Evolutionary conservation across 2,329 filamentous ascomycete species (phyloP).

Genomic region (Nemania diffusa): DNA sequence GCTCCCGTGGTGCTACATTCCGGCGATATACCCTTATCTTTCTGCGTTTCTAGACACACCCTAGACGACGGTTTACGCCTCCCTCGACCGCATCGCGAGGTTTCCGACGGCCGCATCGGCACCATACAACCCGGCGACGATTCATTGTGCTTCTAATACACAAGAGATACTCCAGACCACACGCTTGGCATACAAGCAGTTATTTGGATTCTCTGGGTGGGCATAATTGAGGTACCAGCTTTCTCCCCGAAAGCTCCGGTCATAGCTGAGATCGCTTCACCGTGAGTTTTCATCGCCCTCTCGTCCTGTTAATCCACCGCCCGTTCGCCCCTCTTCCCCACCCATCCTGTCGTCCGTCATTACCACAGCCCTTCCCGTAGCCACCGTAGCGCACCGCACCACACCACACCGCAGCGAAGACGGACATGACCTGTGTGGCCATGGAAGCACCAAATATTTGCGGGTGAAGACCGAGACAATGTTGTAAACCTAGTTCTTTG

Average conservation of each 20-base stretch:
- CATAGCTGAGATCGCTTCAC: conserved; percentile 40
- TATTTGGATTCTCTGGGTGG: conserved; percentile 41
- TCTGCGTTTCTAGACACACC: conserved; percentile 27
- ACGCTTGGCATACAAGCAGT: conserved; percentile 38
- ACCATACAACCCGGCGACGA: conserved; percentile 47
- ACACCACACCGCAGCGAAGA: too few species aligned
- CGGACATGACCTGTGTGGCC: conserved; percentile 11
- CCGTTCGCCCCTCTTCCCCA: conserved; percentile 47
- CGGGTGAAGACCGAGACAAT: conserved; percentile 13
- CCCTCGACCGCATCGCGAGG: conserved; percentile 34
- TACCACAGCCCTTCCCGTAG: conserved; percentile 11
- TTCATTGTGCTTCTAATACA: conserved; percentile 42
- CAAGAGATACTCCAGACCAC: conserved; percentile 37
- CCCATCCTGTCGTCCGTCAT: conserved; percentile 36
- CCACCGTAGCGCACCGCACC: too few species aligned
- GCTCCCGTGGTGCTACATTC: conserved; percentile 28
- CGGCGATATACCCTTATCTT: conserved; percentile 37
- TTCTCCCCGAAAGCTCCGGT: conserved; percentile 34
- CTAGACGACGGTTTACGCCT: conserved; percentile 21
- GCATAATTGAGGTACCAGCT: conserved; percentile 35
- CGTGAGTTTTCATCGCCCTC: conserved; percentile 35
- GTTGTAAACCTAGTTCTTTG: conserved; percentile 7
- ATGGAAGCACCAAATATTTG: conserved; percentile 9
- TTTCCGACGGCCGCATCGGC: conserved; percentile 42
- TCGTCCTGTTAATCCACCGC: conserved; percentile 42